Evolutionary conservation across 73 alveolate genomes (phyloP).

Genomic region (Paramecium octaurelia): DNA sequence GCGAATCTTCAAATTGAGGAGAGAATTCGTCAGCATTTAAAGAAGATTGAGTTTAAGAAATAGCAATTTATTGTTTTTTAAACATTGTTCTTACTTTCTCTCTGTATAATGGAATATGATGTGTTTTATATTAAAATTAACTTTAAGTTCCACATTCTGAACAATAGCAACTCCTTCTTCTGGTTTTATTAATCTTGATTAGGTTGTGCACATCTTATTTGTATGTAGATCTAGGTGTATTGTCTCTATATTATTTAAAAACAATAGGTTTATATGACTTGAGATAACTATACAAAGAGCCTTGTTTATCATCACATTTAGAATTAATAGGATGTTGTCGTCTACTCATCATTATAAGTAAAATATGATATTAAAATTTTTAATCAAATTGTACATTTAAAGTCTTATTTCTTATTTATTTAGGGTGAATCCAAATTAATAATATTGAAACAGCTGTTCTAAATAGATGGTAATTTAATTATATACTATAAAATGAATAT

Average conservation of each 20-base stretch:
- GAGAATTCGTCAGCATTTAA: not conserved
- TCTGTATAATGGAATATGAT: not conserved
- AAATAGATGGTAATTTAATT: not conserved
- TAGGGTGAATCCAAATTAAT: not conserved
- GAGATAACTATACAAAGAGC: not conserved
- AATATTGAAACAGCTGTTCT: not conserved
- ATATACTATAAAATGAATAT: not conserved
- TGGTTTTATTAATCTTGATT: not conserved
- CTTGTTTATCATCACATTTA: not conserved
- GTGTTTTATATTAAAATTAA: not conserved
- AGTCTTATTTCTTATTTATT: not conserved
- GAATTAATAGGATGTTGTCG: not conserved
- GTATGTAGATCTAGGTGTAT: not conserved
- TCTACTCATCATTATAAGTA: not conserved
- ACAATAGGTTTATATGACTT: not conserved
- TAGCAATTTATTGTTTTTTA: not conserved
- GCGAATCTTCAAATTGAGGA: not conserved
- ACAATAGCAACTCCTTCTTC: conserved; percentile 7
- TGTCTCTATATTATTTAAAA: not conserved
- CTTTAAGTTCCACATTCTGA: conserved; percentile 1
- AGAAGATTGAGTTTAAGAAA: not conserved
- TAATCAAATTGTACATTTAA: not conserved
- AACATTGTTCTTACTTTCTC: not conserved
- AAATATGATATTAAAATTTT: not conserved
- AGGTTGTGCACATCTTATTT: not conserved